A percentile compares a stretch with the other conserved stretches of the same genome.
These are phyloP conservation scores for Exophiala alcalophila DNA, from an alignment of 2,329 filamentous ascomycete species.

Conservation along the genomic window DNA sequence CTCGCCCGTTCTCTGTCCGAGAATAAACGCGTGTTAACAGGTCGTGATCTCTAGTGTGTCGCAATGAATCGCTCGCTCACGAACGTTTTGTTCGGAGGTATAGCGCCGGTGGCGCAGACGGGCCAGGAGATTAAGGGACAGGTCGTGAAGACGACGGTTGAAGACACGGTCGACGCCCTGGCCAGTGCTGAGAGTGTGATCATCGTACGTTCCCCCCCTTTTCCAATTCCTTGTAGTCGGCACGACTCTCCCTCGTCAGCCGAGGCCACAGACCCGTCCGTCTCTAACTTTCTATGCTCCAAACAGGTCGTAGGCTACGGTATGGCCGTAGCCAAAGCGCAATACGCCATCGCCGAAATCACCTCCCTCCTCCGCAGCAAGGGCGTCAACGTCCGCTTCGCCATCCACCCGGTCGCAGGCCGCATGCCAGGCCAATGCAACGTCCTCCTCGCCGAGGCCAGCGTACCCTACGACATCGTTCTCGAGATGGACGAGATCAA, in stretches of 20 bases:
- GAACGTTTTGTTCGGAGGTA: slow-evolving; percentile 84
- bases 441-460: slow-evolving; percentile 81
- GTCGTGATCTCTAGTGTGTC: slow-evolving; percentile 53
- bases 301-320: slow-evolving; percentile 72
- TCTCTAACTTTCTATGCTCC: not conserved
- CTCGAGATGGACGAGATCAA: slow-evolving; percentile 97
- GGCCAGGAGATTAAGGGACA: slow-evolving; percentile 72
- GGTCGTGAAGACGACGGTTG: slow-evolving; percentile 72
- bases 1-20: not conserved
- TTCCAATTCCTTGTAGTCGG: no score
- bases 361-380: slow-evolving; percentile 69
- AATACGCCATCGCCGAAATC: slow-evolving; percentile 85
- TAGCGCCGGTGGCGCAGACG: slow-evolving; percentile 62
- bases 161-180: slow-evolving; percentile 75
- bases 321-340: slow-evolving; percentile 91
- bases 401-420: slow-evolving; percentile 85
- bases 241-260: no score
- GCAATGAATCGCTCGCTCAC: slow-evolving; percentile 90
- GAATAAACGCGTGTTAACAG: not conserved
- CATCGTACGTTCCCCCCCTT: slow-evolving; percentile 46
- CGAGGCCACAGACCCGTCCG: no score
- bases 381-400: slow-evolving; percentile 79
- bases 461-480: slow-evolving; percentile 86
- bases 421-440: slow-evolving; percentile 94
- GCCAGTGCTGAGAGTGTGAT: slow-evolving; percentile 78